Conservation (phyloP, 2,329 filamentous ascomycete species). For the Didymella pomorum region DNA sequence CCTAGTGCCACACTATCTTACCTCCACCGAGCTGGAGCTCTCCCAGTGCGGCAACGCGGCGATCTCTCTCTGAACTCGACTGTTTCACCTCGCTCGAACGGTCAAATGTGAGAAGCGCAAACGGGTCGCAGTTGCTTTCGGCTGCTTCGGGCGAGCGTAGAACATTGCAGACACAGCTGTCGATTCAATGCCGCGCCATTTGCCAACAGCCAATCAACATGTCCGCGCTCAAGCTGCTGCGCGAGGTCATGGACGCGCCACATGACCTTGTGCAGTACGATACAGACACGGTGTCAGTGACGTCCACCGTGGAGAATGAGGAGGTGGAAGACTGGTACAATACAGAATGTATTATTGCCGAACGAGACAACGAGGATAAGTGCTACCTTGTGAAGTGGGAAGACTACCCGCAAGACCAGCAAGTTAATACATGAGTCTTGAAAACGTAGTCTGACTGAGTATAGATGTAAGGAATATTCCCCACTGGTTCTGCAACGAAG, state of each 20-base stretch:
- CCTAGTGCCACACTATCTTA: conserved; percentile 10
- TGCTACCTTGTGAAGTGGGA: conserved; percentile 71
- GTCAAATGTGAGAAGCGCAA: conserved; percentile 3
- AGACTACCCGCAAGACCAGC: conserved; percentile 60
- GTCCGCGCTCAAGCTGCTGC: conserved; percentile 3
- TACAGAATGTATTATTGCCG: conserved; percentile 37
- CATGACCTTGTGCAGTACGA: conserved; percentile 30
- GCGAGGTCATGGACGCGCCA: conserved; percentile 10
- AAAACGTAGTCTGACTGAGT: neutral
- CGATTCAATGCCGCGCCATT: neutral
- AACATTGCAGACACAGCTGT: too few relatives aligned
- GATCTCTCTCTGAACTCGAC: conserved; percentile 14
- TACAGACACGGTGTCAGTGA: conserved; percentile 64
- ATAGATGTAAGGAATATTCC: conserved; percentile 3
- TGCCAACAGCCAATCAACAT: conserved; percentile 24
- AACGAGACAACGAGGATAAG: conserved; percentile 53
- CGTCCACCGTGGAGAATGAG: conserved; percentile 56
- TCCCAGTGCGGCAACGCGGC: conserved; percentile 15
- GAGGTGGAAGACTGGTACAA: conserved; percentile 23
- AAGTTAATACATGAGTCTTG: neutral
- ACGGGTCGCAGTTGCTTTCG: conserved; percentile 13
- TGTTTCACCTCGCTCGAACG: conserved; percentile 12
- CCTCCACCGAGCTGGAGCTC: conserved; percentile 13
- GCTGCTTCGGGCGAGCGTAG: conserved; percentile 1
- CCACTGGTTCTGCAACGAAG: neutral